Base-by-base conservation (phyloP, 306 rosid species). In the Datisca glomerata region DNA sequence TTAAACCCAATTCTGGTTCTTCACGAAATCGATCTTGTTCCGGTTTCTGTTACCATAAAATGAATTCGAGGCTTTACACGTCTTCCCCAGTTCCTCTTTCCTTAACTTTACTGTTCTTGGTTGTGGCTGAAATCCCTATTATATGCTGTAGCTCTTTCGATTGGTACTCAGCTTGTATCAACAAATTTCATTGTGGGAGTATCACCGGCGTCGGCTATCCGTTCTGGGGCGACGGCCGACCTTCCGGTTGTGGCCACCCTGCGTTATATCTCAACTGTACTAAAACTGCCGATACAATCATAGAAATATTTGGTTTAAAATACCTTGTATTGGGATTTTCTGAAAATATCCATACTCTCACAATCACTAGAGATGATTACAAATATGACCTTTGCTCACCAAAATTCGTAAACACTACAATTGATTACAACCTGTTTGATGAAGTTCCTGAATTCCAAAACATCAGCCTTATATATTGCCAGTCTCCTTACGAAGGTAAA, bases 371-470 rank as follows among this genome's bases (percentile, higher is more conserved):
- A 52, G 13, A 4, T 38, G 57, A 52, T 27, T 52, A 21, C 38
- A 12, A 12, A 24, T 35, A 7, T 9, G 29, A 3, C 5, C 47
- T 52, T 24, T 52, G 57, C 38, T 47, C 57, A 20, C 21, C 7
- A 5, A 40, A 18, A 25, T 52, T 52, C 57, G 15, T 52, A 17
- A 52, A 52, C 29, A 52, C 57, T 24, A 52, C 57, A 16, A 22
- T 52, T 21, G 57, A 52, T 40, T 40, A 52, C 57, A 25, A 40
- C 15, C 39, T 52, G 19, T 52, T 52, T 32, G 29, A 52, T 27
- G 0, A 0, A 21, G 7, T 24, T 40, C 57, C 57, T 18, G 12
- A 5, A 2, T 39, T 16, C 10, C 15, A 5, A 1, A 40, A 52
- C 2, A 52, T 52, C 13, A 24, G 47, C 4, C 21, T 52, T 24